Base-by-base conservation (phyloP, 495 filamentous ascomycete genomes). In the Elaphomyces granulatus region DNA sequence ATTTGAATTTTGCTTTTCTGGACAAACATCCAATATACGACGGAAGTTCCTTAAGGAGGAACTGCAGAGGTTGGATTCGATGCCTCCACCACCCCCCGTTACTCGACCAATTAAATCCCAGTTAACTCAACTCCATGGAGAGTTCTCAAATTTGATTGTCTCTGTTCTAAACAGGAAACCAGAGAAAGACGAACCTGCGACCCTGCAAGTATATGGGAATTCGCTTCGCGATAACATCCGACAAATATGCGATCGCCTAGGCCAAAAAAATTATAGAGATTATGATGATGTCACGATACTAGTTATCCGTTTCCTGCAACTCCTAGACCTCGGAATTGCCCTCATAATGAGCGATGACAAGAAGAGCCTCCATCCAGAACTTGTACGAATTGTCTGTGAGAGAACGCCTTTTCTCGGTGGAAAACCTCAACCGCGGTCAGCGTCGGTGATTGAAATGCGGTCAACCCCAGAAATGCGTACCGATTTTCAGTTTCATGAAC, bases 201-300 rank as follows among this genome's bases (percentile, higher is more conserved):
- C 50, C 23, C 56, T 55, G 17, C 37, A 56, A 19, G 47, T 55
- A 34, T 58, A 51, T 43, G 49, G 59, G 61, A 75, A 49, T 12
- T 61, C 85, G 8, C 58, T 88, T 15, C 72, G 78, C 45, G 72
- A 70, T 31, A 94, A 94, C 49, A 63, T 94, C 10, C 63, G 60
- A 4, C 74, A 80, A 40, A 68, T 93, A 8, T 72, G 77, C 28
- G 53, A 54, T 15, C 71, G 87, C 30, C 65, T 98, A 18, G n/a
- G n/a, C n/a, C 68, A 63, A 1, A 59, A 69, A 1, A 65, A 75
- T 15, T 87, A 82, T 52, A 69, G 74, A 32, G 75, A 72, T 21
- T 96, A 94, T 47, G 80, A 83, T 40, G 90, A 99, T 55, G 67
- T 96, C 36, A 80, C 80, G 0, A 67, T 68, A 35, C 87, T 87